phyloP scores from a whole-genome alignment of 805 yeast genomes.

The Yarrowia sp. region DNA sequence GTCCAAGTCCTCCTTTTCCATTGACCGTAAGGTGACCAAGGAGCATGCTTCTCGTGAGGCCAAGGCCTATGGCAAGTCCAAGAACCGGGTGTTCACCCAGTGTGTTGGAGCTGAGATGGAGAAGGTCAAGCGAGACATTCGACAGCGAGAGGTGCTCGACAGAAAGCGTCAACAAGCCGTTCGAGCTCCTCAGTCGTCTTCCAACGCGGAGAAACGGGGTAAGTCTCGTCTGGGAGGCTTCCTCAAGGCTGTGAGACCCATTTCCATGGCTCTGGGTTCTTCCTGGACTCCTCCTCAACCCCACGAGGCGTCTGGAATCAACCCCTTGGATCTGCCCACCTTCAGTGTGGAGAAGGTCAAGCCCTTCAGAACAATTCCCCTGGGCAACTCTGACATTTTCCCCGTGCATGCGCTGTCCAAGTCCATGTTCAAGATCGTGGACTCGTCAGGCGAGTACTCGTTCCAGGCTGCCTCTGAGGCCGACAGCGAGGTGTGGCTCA shows the following conservation, averaged over 20 bases:
- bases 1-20: slow-evolving; percentile 44
- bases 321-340: slow-evolving; percentile 27
- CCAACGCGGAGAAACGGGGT: slow-evolving; percentile 39
- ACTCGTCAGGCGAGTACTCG: slow-evolving; percentile 60
- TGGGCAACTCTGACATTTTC: slow-evolving; percentile 37
- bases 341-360: slow-evolving; percentile 30
- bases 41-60: slow-evolving; percentile 57
- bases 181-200: slow-evolving; percentile 16
- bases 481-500: slow-evolving; percentile 80
- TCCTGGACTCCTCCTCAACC: slow-evolving; percentile 37
- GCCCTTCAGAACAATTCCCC: slow-evolving; percentile 21
- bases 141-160: slow-evolving; percentile 53
- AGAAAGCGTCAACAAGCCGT: slow-evolving; percentile 40
- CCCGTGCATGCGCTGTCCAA: slow-evolving; percentile 29
- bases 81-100: slow-evolving; percentile 55
- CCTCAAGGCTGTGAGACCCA: slow-evolving; percentile 52
- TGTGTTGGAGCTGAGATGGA: slow-evolving; percentile 59
- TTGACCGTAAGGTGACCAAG: slow-evolving; percentile 48
- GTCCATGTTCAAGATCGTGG: slow-evolving; percentile 54
- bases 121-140: slow-evolving; percentile 60
- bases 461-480: slow-evolving; percentile 69
- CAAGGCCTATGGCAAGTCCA: slow-evolving; percentile 51
- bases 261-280: slow-evolving; percentile 50
- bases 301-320: slow-evolving; percentile 21
- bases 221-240: slow-evolving; percentile 52